Percentiles rank a stretch among this genome's conserved stretches.
These are phyloP conservation scores for Straminergon stramineum DNA, from an alignment of 225 moss, liverwort and hornwort genomes.

Conservation along the genomic window DNA sequence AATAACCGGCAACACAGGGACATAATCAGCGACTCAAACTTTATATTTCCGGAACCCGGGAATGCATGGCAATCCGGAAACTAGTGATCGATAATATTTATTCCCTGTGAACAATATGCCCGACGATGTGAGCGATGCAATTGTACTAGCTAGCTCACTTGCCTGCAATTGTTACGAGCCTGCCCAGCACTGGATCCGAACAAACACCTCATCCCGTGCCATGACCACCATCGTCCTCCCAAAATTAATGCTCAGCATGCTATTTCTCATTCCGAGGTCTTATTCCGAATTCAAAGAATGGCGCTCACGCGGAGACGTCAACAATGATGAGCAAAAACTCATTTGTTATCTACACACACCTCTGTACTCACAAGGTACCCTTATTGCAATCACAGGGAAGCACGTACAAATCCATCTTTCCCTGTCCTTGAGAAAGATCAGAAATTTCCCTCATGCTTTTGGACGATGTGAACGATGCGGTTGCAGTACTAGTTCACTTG, in stretches of 20 bases:
- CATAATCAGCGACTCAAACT: neutral
- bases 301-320: neutral
- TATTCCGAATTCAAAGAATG: neutral
- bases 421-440: neutral
- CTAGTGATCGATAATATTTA: neutral
- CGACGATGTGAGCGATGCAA: neutral
- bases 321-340: neutral
- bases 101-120: neutral
- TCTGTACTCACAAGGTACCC: neutral
- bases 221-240: slow-evolving; percentile 15
- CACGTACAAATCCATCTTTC: neutral
- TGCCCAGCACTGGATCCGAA: neutral
- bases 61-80: neutral
- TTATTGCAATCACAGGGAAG: neutral
- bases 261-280: neutral
- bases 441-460: neutral
- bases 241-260: neutral
- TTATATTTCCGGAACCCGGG: neutral
- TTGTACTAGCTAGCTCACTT: neutral
- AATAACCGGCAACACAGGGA: neutral
- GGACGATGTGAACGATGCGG: no score
- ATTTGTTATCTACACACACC: neutral
- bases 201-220: neutral
- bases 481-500: neutral
- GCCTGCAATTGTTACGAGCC: slow-evolving; percentile 8